Evolutionary conservation across 2,329 filamentous ascomycete species (phyloP).

Genomic region (Arthrinium phaeospermum): DNA sequence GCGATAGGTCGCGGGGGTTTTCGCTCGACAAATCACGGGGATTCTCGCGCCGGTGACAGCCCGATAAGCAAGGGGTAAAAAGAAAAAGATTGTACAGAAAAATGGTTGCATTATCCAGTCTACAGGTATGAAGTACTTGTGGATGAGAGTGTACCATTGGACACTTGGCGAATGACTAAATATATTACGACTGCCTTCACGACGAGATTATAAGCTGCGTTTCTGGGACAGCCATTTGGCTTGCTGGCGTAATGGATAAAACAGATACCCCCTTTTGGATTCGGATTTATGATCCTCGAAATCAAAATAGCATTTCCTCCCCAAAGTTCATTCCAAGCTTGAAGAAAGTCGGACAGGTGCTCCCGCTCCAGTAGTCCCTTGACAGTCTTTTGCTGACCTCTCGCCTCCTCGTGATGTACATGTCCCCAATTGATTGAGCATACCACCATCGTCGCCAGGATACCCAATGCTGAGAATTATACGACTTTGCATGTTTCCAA

Average conservation of each 20-base stretch:
- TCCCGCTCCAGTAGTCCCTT: neutral
- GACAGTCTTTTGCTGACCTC: neutral
- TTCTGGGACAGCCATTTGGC: neutral
- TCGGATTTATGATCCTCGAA: neutral
- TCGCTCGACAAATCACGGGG: neutral
- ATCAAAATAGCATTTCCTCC: neutral
- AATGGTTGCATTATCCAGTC: neutral
- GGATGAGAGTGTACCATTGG: neutral
- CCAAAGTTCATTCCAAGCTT: neutral
- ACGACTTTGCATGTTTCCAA: neutral
- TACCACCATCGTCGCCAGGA: neutral
- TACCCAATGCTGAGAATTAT: neutral
- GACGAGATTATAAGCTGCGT: neutral
- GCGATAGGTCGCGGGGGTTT: no score
- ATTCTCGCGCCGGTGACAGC: neutral
- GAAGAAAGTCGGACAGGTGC: neutral
- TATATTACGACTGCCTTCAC: slow-evolving; percentile 3
- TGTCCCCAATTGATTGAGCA: neutral
- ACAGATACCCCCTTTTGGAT: slow-evolving; percentile 7
- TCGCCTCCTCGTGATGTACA: no score
- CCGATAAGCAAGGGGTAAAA: neutral
- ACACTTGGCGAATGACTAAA: neutral
- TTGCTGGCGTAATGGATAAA: slow-evolving; percentile 7
- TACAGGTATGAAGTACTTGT: neutral
- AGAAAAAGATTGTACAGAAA: neutral